phyloP scores from a whole-genome alignment of 1,284 basidiomycete species.

The Coriolopsis trogii region DNA sequence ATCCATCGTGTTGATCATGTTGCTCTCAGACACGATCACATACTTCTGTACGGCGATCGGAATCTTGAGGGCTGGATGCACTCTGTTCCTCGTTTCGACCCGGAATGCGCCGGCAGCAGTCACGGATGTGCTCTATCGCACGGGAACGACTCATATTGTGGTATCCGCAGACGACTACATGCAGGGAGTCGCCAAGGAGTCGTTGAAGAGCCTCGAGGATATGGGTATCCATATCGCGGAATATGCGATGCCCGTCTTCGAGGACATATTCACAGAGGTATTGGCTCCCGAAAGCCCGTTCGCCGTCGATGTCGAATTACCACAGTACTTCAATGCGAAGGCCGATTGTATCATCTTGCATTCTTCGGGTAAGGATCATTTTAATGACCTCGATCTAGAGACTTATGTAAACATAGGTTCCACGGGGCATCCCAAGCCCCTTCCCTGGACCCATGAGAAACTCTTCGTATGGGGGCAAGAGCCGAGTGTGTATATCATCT shows the following conservation, averaged over 20 bases:
- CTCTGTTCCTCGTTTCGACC: constrained; percentile 41
- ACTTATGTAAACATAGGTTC: constrained; percentile 10
- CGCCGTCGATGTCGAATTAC: constrained; percentile 10
- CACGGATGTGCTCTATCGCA: constrained; percentile 38
- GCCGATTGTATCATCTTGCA: constrained; percentile 19
- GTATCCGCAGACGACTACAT: constrained; percentile 29
- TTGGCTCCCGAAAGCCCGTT: constrained; percentile 1
- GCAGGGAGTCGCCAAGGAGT: constrained; percentile 7
- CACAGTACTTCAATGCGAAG: constrained; percentile 4
- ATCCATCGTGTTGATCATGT: too few relatives aligned
- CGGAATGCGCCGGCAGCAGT: constrained; percentile 41
- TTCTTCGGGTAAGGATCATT: constrained; percentile 22
- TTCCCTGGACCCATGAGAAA: constrained; percentile 17
- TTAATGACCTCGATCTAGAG: background rate
- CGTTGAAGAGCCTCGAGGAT: constrained; percentile 1
- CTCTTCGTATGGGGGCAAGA: constrained; percentile 9
- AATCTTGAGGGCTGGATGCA: constrained; percentile 33
- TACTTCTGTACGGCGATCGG: constrained; percentile 34
- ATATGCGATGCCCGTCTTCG: constrained; percentile 19
- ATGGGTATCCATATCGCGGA: background rate
- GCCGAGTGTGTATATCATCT: constrained; percentile 15
- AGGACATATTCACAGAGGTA: constrained; percentile 16
- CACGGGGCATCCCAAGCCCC: constrained; percentile 27
- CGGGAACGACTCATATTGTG: constrained; percentile 30
- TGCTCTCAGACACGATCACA: constrained; percentile 35